These are phyloP conservation scores for Trametes coccinea DNA, from an alignment of 768 basidiomycete genomes.

Conservation along the genomic window DNA sequence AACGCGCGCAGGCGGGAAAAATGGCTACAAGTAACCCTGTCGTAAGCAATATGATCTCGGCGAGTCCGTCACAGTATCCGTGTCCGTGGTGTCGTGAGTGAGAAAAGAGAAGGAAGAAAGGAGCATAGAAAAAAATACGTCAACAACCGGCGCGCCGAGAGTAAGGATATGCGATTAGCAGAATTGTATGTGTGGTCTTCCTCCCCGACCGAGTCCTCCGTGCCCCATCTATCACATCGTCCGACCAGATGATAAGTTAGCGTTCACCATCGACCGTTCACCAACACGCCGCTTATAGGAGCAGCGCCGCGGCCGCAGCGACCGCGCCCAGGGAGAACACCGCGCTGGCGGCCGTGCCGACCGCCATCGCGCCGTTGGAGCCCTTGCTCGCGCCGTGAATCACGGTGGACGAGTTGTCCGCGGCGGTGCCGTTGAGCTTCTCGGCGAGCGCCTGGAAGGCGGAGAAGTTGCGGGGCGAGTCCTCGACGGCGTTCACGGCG, in stretches of 20 bases:
- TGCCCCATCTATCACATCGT: background rate
- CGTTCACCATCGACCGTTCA: no score
- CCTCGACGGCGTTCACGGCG: conserved; percentile 59
- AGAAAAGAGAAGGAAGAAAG: background rate
- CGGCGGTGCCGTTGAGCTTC: conserved; percentile 45
- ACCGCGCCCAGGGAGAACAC: conserved; percentile 28
- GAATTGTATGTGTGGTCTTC: background rate
- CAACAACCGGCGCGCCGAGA: conserved; percentile 3
- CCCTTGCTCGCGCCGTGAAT: background rate
- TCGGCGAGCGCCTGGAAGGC: conserved; percentile 60
- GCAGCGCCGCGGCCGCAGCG: conserved; percentile 24
- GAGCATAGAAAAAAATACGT: background rate
- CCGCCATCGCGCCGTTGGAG: conserved; percentile 12
- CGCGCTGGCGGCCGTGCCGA: conserved; percentile 13
- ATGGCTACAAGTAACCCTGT: background rate
- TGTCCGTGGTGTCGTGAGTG: conserved; percentile 5
- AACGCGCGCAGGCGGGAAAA: background rate
- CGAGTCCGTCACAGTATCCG: conserved; percentile 10
- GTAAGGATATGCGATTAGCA: background rate
- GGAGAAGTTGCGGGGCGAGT: conserved; percentile 48
- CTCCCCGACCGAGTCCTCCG: background rate
- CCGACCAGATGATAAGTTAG: background rate
- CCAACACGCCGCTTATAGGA: conserved; percentile 18
- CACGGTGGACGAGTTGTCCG: conserved; percentile 18
- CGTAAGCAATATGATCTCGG: background rate